A percentile compares a stretch with the other conserved stretches of the same genome.
Conservation (phyloP, 2,329 filamentous ascomycete species). For the Chaetomium globosum region DNA sequence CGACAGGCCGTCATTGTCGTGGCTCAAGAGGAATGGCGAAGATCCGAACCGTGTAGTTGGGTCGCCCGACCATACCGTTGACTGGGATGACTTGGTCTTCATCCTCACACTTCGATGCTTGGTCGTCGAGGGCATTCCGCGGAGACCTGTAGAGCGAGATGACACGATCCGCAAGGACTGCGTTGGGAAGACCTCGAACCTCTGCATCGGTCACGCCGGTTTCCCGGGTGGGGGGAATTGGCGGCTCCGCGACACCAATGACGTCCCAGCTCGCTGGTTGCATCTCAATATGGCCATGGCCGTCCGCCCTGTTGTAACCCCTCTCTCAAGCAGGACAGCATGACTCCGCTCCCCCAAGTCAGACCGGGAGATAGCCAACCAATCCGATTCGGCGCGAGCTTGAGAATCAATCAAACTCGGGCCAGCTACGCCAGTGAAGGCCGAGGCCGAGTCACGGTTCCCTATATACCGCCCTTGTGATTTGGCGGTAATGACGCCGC, state of each 20-base stretch:
- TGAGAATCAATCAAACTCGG: background rate
- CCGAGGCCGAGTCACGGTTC: too few relatives aligned
- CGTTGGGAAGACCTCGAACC: background rate
- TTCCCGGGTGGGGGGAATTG: background rate
- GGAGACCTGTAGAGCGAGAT: background rate
- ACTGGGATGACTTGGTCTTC: background rate
- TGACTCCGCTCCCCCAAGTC: background rate
- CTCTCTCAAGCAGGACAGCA: background rate
- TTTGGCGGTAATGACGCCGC: background rate
- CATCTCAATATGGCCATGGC: slow-evolving; percentile 1
- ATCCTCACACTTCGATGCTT: background rate
- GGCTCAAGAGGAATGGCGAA: slow-evolving; percentile 5
- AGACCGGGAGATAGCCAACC: background rate
- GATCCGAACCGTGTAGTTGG: background rate
- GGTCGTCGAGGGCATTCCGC: background rate
- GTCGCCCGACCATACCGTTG: background rate
- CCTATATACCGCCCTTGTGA: background rate
- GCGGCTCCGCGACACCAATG: slow-evolving; percentile 26
- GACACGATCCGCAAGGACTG: background rate
- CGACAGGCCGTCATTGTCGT: background rate
- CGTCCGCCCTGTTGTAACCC: background rate
- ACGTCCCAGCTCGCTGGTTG: background rate
- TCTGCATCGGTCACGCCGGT: background rate
- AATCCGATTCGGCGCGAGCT: background rate
- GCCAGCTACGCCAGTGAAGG: background rate